Evolutionary conservation across 192 early-diverging fungal genomes (phyloP).

Genomic region (Coemansia sp.): DNA sequence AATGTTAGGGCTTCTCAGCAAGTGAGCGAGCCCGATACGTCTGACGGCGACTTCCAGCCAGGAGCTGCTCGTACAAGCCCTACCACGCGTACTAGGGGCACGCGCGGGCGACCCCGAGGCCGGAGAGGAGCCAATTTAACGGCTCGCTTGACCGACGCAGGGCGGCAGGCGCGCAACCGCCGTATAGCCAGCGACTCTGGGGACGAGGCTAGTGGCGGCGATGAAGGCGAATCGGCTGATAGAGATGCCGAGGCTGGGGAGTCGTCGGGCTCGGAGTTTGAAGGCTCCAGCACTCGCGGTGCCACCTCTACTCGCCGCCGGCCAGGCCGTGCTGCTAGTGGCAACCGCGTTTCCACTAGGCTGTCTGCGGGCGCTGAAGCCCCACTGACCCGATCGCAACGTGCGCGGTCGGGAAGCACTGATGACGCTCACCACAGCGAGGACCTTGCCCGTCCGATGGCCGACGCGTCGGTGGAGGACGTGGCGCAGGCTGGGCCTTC

Average conservation of each 20-base stretch:
- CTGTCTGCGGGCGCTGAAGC: background rate
- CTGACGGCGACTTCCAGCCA: slow-evolving; percentile 43
- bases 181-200: slow-evolving; percentile 46
- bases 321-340: background rate
- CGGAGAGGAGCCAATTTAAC: background rate
- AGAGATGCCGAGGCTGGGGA: background rate
- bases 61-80: background rate
- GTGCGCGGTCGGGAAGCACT: slow-evolving; percentile 2
- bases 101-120: slow-evolving; percentile 3
- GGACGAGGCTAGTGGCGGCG: slow-evolving; percentile 3
- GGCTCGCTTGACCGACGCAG: background rate
- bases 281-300: background rate
- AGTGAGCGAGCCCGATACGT: slow-evolving; percentile 1
- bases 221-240: background rate
- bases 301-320: background rate
- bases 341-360: background rate
- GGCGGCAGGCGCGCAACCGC: slow-evolving; percentile 26
- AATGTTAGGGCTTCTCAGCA: background rate
- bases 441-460: background rate
- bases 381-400: background rate
- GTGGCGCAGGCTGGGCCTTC: background rate
- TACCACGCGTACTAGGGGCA: background rate
- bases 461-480: slow-evolving; percentile 5
- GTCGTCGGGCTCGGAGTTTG: slow-evolving; percentile 1
- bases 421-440: background rate